phyloP scores from a whole-genome alignment of 2,329 filamentous ascomycete species.

The Leptographium wingfieldii region DNA sequence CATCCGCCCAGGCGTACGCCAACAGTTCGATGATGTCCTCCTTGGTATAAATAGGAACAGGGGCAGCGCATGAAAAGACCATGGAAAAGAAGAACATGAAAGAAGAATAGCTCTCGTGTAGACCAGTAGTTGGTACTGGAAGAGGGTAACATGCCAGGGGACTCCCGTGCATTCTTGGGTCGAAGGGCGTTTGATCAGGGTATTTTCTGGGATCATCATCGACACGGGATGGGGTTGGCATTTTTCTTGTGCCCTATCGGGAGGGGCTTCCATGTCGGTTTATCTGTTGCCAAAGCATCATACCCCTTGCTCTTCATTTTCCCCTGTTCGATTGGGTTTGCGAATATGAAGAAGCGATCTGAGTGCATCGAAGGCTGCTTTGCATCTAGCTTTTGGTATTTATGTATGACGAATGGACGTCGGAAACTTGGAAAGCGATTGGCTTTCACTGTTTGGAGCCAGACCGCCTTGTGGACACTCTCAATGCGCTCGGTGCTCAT shows the following conservation, averaged over 20 bases:
- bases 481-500: neutral
- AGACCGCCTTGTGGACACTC: neutral
- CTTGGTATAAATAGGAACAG: slow-evolving; percentile 44
- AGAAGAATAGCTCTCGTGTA: neutral
- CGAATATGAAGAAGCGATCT: neutral
- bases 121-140: neutral
- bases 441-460: neutral
- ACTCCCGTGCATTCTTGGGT: neutral
- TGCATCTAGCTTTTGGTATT: neutral
- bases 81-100: neutral
- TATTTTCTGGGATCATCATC: slow-evolving; percentile 1
- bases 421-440: neutral
- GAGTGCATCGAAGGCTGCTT: neutral
- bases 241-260: neutral
- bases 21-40: slow-evolving; percentile 69
- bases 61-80: neutral
- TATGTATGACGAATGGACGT: neutral
- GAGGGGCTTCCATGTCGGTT: neutral
- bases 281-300: neutral
- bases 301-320: neutral
- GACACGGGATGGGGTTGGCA: neutral
- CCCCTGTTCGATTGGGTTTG: neutral
- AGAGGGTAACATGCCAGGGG: neutral
- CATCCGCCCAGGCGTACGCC: slow-evolving; percentile 56
- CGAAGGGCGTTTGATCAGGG: slow-evolving; percentile 1